Evolutionary conservation across 2,329 filamentous ascomycete species (phyloP), one percentile per base, ranked within the genome.

Genomic region (Arthrobotrys musiformis): DNA sequence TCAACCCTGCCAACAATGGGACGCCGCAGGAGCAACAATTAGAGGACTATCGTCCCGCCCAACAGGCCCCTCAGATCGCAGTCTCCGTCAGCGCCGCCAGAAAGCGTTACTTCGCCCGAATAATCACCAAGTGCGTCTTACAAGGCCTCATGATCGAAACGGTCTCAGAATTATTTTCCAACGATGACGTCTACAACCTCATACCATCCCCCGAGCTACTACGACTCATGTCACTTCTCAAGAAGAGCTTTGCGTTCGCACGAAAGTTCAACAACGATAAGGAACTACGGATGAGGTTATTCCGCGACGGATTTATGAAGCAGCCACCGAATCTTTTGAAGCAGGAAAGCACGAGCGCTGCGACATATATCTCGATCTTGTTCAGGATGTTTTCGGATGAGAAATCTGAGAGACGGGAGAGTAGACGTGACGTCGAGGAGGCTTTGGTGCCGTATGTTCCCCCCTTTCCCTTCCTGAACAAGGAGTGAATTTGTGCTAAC

Each of bases 71-170:
- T 4, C 74, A 72, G 17, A 66, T 93, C 96, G 83, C 93, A 95
- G 83, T 93, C 0, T 88, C 97, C 4, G 94, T 99, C 4, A 98
- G 95, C 0, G 93, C 93, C 1, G 93, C 95, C 0, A 92, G 95
- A 26, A 90, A 95, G 37, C 91, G 94, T 63, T 97, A 97, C 86
- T 99, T 99, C 87, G 99, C 99, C 85, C 92, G 94, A 80, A 99
- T 99, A 83, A 99, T 99, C 84, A 97, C 94, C 13, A 94, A 96
- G 80, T 99, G 95, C 83, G 96, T 99, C 2, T 86, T 99, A 7
- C 96, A 99, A 84, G 89, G 99, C 1, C 89, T 99, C 79, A 99
- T 99, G 93, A 99, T 99, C 81, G 96, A 99, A 84, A 99, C 96
- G 0, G 96, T 99, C 46, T 96, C 97, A 82, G 96, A 99, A 84